phyloP scores from a whole-genome alignment of 805 yeast genomes.

The Yamadazyma phyllophila region DNA sequence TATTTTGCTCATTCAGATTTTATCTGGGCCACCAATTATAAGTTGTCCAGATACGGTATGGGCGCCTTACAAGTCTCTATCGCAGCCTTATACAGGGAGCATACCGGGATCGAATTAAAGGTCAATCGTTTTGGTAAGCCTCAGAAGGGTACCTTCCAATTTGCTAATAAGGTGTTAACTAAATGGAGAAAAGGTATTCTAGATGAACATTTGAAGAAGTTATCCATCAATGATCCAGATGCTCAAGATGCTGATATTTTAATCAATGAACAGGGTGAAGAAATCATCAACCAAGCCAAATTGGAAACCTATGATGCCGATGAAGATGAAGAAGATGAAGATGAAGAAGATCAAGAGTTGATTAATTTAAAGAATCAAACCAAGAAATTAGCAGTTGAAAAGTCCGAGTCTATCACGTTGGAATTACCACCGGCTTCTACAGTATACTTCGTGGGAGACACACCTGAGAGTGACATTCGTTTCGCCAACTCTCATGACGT shows the following conservation, averaged over 20 bases:
- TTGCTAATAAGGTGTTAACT: conserved; percentile 73
- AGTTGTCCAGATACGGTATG: conserved; percentile 84
- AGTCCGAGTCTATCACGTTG: conserved; percentile 40
- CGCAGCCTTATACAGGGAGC: conserved; percentile 80
- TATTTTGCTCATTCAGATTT: conserved; percentile 91
- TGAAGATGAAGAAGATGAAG: conserved; percentile 31
- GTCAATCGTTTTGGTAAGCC: conserved; percentile 90
- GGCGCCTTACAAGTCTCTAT: conserved; percentile 90
- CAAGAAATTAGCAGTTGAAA: conserved; percentile 33
- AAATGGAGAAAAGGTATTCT: conserved; percentile 77
- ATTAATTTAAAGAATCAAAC: conserved; percentile 9
- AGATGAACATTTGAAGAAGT: conserved; percentile 66
- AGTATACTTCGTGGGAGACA: conserved; percentile 86
- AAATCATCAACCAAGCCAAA: conserved; percentile 41
- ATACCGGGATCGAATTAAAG: conserved; percentile 76
- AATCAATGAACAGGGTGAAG: conserved; percentile 44
- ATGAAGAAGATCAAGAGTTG: conserved; percentile 21
- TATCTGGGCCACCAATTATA: conserved; percentile 89
- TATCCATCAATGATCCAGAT: conserved; percentile 42
- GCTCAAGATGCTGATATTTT: conserved; percentile 42
- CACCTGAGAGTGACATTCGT: conserved; percentile 85
- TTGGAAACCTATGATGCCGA: conserved; percentile 34
- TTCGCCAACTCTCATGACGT: conserved; percentile 85
- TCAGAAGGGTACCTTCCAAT: conserved; percentile 80
- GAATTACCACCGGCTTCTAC: conserved; percentile 82